phyloP scores from a whole-genome alignment of 2,329 filamentous ascomycete genomes.

The Beauveria australis region DNA sequence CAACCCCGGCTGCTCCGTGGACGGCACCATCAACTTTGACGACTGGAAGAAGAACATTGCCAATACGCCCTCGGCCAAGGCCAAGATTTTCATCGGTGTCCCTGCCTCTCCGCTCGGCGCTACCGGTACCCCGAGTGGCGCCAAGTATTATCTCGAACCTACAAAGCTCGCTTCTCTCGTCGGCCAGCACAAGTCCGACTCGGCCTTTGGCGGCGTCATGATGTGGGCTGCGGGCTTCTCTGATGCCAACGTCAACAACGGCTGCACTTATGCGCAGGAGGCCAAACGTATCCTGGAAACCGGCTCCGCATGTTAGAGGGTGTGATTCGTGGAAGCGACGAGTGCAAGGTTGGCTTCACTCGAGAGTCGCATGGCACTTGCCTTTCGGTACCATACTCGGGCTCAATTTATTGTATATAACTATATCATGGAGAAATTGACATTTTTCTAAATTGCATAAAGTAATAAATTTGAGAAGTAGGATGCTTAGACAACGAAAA shows the following conservation, averaged over 20 bases:
- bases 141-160: conserved; percentile 20
- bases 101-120: conserved; percentile 18
- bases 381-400: no score
- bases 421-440: no score
- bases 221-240: conserved; percentile 14
- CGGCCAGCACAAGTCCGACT: conserved; percentile 20
- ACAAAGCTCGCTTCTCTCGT: conserved; percentile 19
- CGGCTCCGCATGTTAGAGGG: conserved; percentile 8
- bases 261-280: conserved; percentile 14
- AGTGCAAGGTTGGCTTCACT: background rate
- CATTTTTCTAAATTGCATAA: no score
- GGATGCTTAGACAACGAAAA: no score
- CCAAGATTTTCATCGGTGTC: conserved; percentile 28
- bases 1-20: conserved; percentile 30
- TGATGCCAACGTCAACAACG: conserved; percentile 12
- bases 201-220: conserved; percentile 26
- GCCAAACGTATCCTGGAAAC: conserved; percentile 12
- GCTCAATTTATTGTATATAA: no score
- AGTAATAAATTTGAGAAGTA: no score
- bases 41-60: conserved; percentile 22
- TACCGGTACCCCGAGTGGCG: conserved; percentile 17
- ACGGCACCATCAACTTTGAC: conserved; percentile 27
- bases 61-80: conserved; percentile 20
- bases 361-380: no score
- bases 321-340: background rate